Evolutionary conservation across 2,329 filamentous ascomycete genomes (phyloP).

Genomic region (Tricladium varicosporioides): DNA sequence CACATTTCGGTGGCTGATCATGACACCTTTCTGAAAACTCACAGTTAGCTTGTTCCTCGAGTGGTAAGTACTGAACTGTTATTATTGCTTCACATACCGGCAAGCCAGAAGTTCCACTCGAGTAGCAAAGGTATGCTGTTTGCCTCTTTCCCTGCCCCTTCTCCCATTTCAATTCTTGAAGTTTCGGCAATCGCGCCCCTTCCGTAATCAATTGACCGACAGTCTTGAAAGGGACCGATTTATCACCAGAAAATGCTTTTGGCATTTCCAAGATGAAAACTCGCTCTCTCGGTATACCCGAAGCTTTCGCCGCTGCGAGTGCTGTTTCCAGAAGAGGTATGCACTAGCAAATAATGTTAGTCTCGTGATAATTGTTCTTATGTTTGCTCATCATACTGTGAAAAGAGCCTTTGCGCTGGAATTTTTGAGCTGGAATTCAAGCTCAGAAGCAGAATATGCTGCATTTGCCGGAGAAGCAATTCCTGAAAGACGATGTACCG

Average conservation of each 20-base stretch:
- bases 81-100: conserved; percentile 53
- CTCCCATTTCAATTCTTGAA: conserved; percentile 58
- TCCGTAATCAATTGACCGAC: conserved; percentile 69
- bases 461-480: conserved; percentile 81
- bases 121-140: conserved; percentile 78
- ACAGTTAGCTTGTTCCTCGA: not conserved
- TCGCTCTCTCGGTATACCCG: conserved; percentile 66
- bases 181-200: conserved; percentile 51
- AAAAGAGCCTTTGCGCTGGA: conserved; percentile 70
- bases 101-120: conserved; percentile 41
- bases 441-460: conserved; percentile 76
- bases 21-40: conserved; percentile 68
- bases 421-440: conserved; percentile 80
- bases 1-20: conserved; percentile 81
- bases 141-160: conserved; percentile 65
- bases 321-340: conserved; percentile 64
- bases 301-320: conserved; percentile 63
- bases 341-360: conserved; percentile 41
- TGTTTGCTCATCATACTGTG: conserved; percentile 62
- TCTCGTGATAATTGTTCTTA: not conserved
- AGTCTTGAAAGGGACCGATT: conserved; percentile 59
- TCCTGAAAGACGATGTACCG: conserved; percentile 72
- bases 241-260: conserved; percentile 47
- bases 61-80: conserved; percentile 40
- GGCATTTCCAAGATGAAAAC: conserved; percentile 74